Conservation (phyloP, 441 rosid genomes). For the Lepidium campestre region DNA sequence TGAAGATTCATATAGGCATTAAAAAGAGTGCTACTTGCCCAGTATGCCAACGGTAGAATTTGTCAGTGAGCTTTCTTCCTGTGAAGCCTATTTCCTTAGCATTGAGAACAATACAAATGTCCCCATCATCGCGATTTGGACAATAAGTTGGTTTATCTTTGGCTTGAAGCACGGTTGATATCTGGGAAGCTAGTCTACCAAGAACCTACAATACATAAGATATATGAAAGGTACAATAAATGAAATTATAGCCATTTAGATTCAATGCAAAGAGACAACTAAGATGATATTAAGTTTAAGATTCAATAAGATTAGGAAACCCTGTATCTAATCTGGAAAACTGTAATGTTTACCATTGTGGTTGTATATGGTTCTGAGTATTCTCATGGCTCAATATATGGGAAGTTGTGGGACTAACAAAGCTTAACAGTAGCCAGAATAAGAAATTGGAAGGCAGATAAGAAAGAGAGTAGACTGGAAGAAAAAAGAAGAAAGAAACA, state of each 20-base stretch:
- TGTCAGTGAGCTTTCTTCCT: conserved; percentile 92
- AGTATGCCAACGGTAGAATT: conserved; percentile 92
- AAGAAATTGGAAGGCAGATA: background rate
- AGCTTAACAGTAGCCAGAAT: background rate
- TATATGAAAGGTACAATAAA: background rate
- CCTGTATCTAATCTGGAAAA: background rate
- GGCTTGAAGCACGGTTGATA: conserved; percentile 90
- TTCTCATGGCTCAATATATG: background rate
- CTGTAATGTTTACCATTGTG: background rate
- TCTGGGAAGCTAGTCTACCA: conserved; percentile 93
- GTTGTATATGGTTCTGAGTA: background rate
- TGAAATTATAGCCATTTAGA: background rate
- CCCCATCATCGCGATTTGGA: conserved; percentile 93
- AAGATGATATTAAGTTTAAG: background rate
- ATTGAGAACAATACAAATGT: conserved; percentile 93
- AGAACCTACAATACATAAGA: conserved; percentile 51
- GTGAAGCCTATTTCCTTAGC: conserved; percentile 86
- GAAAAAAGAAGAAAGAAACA: background rate
- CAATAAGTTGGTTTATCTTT: conserved; percentile 96
- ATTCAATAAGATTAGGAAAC: background rate
- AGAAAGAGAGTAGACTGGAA: background rate
- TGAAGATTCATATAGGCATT: background rate
- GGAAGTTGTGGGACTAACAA: background rate
- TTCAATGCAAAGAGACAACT: background rate
- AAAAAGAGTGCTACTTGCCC: conserved; percentile 52